These are phyloP conservation scores for Rhypophila decipiens DNA, from an alignment of 495 filamentous ascomycete genomes.

Conservation along the genomic window DNA sequence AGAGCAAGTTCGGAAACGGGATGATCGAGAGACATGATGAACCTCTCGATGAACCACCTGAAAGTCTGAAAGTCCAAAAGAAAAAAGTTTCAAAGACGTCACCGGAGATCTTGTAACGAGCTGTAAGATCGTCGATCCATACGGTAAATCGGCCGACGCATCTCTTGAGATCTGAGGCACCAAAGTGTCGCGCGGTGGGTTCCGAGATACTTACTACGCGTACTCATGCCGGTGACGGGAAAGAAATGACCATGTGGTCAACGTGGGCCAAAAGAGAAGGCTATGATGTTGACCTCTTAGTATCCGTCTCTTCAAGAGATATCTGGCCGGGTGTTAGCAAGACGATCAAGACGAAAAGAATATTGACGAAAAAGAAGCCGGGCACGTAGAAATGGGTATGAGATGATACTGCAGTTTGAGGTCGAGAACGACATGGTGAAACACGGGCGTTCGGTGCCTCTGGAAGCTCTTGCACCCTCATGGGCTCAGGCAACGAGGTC, in stretches of 20 bases:
- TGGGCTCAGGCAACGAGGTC: conserved; percentile 14
- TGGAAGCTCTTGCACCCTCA: not conserved
- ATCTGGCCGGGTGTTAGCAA: too few relatives aligned
- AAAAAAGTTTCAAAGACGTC: too few relatives aligned
- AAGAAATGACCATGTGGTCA: too few relatives aligned
- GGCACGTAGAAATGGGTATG: not conserved
- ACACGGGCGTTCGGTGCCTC: conserved; percentile 6
- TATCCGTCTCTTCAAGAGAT: too few relatives aligned
- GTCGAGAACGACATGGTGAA: conserved; percentile 12
- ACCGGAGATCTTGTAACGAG: too few relatives aligned
- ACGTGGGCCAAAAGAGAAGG: too few relatives aligned
- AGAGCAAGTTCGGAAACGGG: too few relatives aligned
- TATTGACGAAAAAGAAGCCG: not conserved
- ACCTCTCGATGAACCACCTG: too few relatives aligned
- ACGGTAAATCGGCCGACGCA: not conserved
- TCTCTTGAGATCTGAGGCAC: conserved; percentile 10
- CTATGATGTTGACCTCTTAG: too few relatives aligned
- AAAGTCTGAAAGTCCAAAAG: too few relatives aligned
- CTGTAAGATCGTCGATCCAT: conserved; percentile 7
- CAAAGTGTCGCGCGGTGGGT: conserved; percentile 4
- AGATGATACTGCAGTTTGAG: conserved; percentile 17
- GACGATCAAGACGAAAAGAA: not conserved
- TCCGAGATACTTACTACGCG: not conserved
- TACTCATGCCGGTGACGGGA: too few relatives aligned
- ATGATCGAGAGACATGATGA: too few relatives aligned